These are phyloP conservation scores for Betula pendula DNA, from an alignment of 306 rosid genomes.

Conservation along the genomic window DNA sequence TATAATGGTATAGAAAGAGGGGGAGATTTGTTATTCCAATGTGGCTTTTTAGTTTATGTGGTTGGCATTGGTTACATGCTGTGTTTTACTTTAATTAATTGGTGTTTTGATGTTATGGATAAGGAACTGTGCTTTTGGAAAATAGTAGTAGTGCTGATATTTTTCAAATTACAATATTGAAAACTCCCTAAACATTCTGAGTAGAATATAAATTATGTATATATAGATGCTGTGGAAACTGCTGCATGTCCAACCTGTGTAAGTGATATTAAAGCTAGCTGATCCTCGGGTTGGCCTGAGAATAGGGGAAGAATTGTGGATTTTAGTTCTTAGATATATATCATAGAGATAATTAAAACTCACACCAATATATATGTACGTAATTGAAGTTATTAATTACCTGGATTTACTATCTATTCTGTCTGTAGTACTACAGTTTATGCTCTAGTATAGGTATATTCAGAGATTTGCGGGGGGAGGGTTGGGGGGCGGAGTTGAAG, in stretches of 20 bases:
- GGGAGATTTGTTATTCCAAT: conserved; percentile 37
- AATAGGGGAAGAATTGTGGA: neutral
- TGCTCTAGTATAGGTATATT: neutral
- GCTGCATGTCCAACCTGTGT: neutral
- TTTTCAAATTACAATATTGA: neutral
- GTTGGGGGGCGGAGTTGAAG: neutral
- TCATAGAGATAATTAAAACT: neutral
- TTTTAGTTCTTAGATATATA: neutral
- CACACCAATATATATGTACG: neutral
- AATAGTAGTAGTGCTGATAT: neutral
- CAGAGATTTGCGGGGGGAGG: neutral
- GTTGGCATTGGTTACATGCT: conserved; percentile 26
- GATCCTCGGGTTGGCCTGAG: too few species aligned
- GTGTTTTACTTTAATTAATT: conserved; percentile 17
- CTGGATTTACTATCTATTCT: neutral
- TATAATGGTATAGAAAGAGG: conserved; percentile 52
- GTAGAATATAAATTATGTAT: neutral
- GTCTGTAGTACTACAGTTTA: neutral
- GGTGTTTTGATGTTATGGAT: conserved; percentile 10
- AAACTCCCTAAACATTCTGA: neutral
- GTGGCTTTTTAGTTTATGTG: conserved; percentile 28
- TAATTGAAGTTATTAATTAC: neutral
- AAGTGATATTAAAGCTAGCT: too few species aligned
- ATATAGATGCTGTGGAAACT: neutral
- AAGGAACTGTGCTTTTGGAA: conserved; percentile 5